Evolutionary conservation across 2,329 filamentous ascomycete species (phyloP).

Genomic region (Trichophyton benhamiae): DNA sequence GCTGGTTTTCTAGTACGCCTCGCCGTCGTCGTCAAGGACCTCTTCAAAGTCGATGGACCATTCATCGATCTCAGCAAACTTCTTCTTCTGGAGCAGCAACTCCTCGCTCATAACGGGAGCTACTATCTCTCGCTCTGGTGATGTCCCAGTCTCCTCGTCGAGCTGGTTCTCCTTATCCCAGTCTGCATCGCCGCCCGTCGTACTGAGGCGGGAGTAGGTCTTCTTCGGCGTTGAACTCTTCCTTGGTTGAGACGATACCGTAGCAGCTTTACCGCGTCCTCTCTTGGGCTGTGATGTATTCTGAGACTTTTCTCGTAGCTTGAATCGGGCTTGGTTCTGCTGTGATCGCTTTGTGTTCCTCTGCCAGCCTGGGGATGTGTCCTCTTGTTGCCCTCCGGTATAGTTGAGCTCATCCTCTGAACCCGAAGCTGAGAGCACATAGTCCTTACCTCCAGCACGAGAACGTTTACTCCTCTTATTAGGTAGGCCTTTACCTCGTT

Average conservation of each 20-base stretch:
- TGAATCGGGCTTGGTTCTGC: conserved; percentile 10
- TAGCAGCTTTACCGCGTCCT: not conserved
- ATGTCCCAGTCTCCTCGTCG: not conserved
- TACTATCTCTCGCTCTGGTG: not conserved
- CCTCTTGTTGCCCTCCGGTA: not conserved
- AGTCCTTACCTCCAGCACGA: not conserved
- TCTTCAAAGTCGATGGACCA: conserved; percentile 37
- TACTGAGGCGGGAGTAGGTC: conserved; percentile 7
- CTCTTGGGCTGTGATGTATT: not conserved
- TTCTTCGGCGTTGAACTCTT: not conserved
- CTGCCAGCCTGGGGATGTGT: not conserved
- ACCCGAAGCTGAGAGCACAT: not conserved
- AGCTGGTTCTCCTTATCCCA: conserved; percentile 2
- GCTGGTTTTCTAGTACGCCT: not conserved
- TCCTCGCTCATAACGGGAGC: conserved; percentile 23
- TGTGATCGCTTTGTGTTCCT: not conserved
- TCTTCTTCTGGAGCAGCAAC: conserved; percentile 24
- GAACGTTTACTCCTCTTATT: not conserved
- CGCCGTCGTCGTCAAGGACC: conserved; percentile 13
- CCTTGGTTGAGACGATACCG: not conserved
- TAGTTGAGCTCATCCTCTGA: conserved; percentile 3
- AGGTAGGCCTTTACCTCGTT: not conserved
- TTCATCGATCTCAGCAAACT: conserved; percentile 32
- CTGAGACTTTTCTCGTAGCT: conserved; percentile 13
- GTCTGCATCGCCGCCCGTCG: not conserved